These are phyloP conservation scores for Ampelocalamus luodianensis DNA, from an alignment of 176 grass and related monocot genomes.

Conservation along the genomic window DNA sequence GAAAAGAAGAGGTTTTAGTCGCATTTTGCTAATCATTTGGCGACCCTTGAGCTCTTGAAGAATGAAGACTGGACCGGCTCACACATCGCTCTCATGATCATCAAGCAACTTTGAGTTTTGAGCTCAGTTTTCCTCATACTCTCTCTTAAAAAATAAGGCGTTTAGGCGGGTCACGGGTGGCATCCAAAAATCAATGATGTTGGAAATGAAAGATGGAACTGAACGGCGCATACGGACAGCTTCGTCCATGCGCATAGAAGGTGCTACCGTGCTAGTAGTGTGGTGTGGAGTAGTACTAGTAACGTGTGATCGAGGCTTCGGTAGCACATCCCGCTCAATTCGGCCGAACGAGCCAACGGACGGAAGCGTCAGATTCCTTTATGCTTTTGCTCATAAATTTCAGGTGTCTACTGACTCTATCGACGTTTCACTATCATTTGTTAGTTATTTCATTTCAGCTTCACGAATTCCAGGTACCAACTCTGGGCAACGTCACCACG, in stretches of 20 bases:
- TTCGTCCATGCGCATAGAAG: constrained; percentile 33
- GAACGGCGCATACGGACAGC: constrained; percentile 35
- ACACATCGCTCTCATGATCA: constrained; percentile 15
- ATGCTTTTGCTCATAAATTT: constrained; percentile 20
- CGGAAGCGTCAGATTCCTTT: constrained; percentile 40
- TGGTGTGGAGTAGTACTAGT: background rate
- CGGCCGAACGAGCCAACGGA: constrained; percentile 12
- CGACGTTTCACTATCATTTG: background rate
- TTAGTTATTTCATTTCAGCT: background rate
- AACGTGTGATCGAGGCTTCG: constrained; percentile 16
- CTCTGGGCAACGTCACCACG: constrained; percentile 35
- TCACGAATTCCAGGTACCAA: constrained; percentile 33
- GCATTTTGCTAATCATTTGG: constrained; percentile 28
- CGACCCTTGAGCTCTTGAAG: background rate
- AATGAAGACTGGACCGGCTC: constrained; percentile 5
- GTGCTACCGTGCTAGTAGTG: background rate
- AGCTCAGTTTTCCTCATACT: background rate
- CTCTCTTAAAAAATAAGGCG: background rate
- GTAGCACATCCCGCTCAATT: constrained; percentile 40
- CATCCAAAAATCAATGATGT: background rate
- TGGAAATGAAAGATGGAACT: constrained; percentile 14
- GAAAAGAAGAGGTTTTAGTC: constrained; percentile 25
- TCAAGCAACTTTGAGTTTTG: background rate
- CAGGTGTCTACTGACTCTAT: background rate
- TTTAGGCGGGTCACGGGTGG: background rate